Conservation (phyloP, 495 filamentous ascomycete genomes). For the Aspergillus asperescens region DNA sequence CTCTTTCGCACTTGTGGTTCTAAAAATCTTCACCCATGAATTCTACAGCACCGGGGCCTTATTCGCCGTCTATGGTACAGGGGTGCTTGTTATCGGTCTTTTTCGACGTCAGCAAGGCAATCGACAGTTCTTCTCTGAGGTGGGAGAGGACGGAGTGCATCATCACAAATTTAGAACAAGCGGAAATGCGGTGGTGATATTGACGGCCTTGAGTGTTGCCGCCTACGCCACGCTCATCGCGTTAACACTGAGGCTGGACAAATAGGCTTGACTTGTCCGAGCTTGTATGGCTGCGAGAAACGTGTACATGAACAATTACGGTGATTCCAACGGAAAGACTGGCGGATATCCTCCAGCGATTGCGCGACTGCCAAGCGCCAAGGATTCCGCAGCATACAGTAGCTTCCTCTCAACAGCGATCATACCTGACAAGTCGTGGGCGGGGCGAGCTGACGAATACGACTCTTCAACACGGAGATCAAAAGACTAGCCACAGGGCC, state of each 20-base stretch:
- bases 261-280: conserved; percentile 1
- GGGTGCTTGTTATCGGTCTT: conserved; percentile 71
- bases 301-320: not conserved
- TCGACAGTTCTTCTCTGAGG: conserved; percentile 81
- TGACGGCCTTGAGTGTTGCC: conserved; percentile 74
- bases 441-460: not conserved
- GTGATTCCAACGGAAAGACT: not conserved
- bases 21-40: conserved; percentile 93
- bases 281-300: not conserved
- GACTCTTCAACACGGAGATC: conserved; percentile 1
- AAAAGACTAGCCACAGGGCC: conserved; percentile 7
- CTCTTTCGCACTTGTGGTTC: conserved; percentile 85
- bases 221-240: conserved; percentile 77
- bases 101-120: conserved; percentile 88
- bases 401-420: not conserved
- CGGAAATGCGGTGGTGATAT: conserved; percentile 68
- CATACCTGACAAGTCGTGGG: not conserved
- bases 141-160: conserved; percentile 60
- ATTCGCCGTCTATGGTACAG: conserved; percentile 85
- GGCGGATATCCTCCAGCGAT: not conserved
- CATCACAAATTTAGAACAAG: conserved; percentile 83
- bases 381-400: conserved; percentile 20
- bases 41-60: conserved; percentile 92
- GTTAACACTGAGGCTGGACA: conserved; percentile 57
- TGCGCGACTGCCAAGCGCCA: conserved; percentile 40